Evolutionary conservation across 2,329 filamentous ascomycete species (phyloP), one percentile per base, ranked within the genome.

Genomic region (Ceratocystis colombiana): DNA sequence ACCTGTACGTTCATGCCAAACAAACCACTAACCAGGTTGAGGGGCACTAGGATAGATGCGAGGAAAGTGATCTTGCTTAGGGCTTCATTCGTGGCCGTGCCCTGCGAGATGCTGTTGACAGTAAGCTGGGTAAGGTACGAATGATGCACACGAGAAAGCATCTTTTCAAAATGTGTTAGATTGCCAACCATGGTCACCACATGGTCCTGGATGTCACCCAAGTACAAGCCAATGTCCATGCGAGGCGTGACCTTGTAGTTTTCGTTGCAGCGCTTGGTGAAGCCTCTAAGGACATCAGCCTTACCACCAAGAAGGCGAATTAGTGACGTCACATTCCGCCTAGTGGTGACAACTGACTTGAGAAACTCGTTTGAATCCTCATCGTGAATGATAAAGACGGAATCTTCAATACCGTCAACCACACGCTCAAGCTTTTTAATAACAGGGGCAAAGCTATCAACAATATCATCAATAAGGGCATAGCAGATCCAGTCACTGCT

Each of bases 401-500:
- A 88, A 71, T 99, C 94, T 75, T 99, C 94, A 68, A 99, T 96
- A 10, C 84, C 84, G 74, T 99, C 94, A 0, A 93, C 92, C 72
- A 96, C 90, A 20, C 85, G 77, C 76, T 99, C 94, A 64, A 96
- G 88, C 65, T 89, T 87, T 66, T 85, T 86, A 70, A 99, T 96
- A 37, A 91, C 86, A 15, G 93, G 93, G 0, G 89, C 92, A 72
- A 97, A 99, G 25, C 86, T 90, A 77, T 99, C 94, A 68, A 97
- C 94, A 73, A 99, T 99, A 73, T 99, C 90, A 75, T 99, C 94
- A 74, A 99, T 97, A 73, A 99, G 82, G 55, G 94, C 94, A 74
- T 99, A 99, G 79, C 94, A 99, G 71, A 97, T 95, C 93, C 95
- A 99, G 76, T 99, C 94, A 71, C 91, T 92, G 73, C 90, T 96